Conservation (phyloP, 371 early-diverging fungal species). For the Apophysomyces variabilis region DNA sequence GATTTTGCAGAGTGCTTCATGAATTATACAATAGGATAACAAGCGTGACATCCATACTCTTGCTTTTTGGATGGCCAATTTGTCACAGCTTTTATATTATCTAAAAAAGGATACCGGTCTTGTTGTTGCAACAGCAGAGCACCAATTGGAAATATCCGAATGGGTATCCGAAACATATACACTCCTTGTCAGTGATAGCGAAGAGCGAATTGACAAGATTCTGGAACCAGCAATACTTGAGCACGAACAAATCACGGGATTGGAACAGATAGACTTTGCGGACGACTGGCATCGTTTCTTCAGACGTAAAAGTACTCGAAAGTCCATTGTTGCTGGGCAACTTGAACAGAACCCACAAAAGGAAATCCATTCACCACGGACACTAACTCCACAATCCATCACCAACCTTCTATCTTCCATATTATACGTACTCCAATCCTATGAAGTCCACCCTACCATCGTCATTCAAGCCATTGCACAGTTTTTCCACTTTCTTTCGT, state of each 20-base stretch:
- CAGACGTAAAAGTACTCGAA: slow-evolving; percentile 32
- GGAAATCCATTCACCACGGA: slow-evolving; percentile 17
- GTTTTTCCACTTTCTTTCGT: slow-evolving; percentile 73
- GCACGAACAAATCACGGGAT: slow-evolving; percentile 73
- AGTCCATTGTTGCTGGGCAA: background rate
- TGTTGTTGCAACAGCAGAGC: slow-evolving; percentile 62
- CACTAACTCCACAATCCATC: slow-evolving; percentile 63
- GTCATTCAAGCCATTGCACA: slow-evolving; percentile 73
- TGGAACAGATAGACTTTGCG: slow-evolving; percentile 70
- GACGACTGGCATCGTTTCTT: slow-evolving; percentile 61
- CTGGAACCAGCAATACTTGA: slow-evolving; percentile 78
- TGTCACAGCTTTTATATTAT: slow-evolving; percentile 78
- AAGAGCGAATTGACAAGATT: slow-evolving; percentile 63
- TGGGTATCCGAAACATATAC: slow-evolving; percentile 77
- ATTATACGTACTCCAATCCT: slow-evolving; percentile 59
- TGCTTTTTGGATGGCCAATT: slow-evolving; percentile 88
- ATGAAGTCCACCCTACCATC: slow-evolving; percentile 74
- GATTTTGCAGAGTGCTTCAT: background rate
- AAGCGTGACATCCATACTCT: slow-evolving; percentile 45
- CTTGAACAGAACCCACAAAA: slow-evolving; percentile 13
- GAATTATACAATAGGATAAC: slow-evolving; percentile 23
- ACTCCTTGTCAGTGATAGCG: slow-evolving; percentile 64
- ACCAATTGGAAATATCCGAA: slow-evolving; percentile 73
- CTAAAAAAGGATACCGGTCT: slow-evolving; percentile 82
- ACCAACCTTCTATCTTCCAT: slow-evolving; percentile 66